Base-by-base conservation (phyloP, 306 rosid species). In the Quercus engelmannii region DNA sequence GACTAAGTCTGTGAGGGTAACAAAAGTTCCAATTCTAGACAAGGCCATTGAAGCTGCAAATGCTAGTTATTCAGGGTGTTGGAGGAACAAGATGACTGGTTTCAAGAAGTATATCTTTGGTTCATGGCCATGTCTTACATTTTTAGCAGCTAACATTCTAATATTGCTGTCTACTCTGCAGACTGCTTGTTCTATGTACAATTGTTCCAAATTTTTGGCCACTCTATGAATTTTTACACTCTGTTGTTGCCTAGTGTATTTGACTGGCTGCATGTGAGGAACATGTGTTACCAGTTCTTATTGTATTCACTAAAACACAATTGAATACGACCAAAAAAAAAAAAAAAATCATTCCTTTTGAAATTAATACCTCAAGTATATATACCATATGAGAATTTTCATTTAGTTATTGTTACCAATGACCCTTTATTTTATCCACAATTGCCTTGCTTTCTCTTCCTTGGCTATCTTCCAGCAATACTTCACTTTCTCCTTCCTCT, bases 21-120 rank as follows among this genome's bases (percentile, higher is more conserved):
- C 79, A 12, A 76, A 26, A 19, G 79, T 62, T 46, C 28, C 62
- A 1, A 11, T 75, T 19, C 56, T 75, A 2, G 71, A 75, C 31
- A 75, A 25, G 79, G 72, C 71, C 2, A 75, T 67, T 3, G 74
- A 77, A 55, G 23, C 19, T 68, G 80, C 43, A 4, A 68, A 77
- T 38, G 23, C 14, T 11, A 57, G 70, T 25, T 78, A 69, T 23
- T 69, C 69, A 3, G 35, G 18, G 9, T 55, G 81, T 26, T 78
- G 69, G 70, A 78, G 57, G 76, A 69, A 38, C 57, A 69, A 31
- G 35, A 20, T 54, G 12, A 77, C 35, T 15, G 38, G 1, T 20
- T 9, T 6, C 18, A 31, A 69, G n/a, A 55, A 35, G 17, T 55
- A 55, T 23, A 10, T 77, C 4, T 14, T 68, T 25, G 43, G 56